Evolutionary conservation across 306 rosid species (phyloP).

Genomic region (Corylus americana): DNA sequence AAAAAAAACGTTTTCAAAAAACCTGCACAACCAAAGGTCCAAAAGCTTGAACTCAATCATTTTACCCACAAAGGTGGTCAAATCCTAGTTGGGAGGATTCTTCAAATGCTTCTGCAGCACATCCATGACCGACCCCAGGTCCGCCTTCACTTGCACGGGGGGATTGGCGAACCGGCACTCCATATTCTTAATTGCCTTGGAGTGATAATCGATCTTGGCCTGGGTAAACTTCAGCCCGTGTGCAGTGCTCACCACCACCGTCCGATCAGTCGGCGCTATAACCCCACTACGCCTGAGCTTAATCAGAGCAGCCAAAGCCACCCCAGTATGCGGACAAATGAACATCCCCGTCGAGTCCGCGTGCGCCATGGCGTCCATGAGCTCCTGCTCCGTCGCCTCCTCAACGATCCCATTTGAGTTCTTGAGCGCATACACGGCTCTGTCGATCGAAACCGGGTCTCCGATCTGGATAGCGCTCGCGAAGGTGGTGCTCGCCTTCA

Average conservation of each 20-base stretch:
- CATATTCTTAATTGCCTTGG: slow-evolving; percentile 44
- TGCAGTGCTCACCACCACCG: slow-evolving; percentile 85
- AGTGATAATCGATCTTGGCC: slow-evolving; percentile 55
- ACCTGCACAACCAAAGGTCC: not conserved
- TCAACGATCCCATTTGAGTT: slow-evolving; percentile 75
- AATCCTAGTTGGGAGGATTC: slow-evolving; percentile 22
- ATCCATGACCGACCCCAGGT: slow-evolving; percentile 55
- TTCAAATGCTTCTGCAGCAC: slow-evolving; percentile 44
- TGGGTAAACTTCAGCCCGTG: slow-evolving; percentile 81
- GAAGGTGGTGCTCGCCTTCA: slow-evolving; percentile 59
- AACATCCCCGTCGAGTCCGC: slow-evolving; percentile 92
- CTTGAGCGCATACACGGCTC: slow-evolving; percentile 74
- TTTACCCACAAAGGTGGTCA: not conserved
- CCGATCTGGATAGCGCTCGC: slow-evolving; percentile 91
- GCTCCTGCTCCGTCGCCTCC: slow-evolving; percentile 77
- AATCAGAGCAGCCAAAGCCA: slow-evolving; percentile 64
- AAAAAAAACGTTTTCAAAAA: not conserved
- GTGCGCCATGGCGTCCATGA: slow-evolving; percentile 80
- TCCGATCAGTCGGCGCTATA: slow-evolving; percentile 54
- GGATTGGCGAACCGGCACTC: slow-evolving; percentile 52
- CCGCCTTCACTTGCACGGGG: slow-evolving; percentile 46
- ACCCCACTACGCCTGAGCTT: slow-evolving; percentile 72
- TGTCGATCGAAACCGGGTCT: slow-evolving; percentile 78
- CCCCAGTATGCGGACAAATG: slow-evolving; percentile 84
- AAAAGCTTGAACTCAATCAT: not conserved